A percentile compares a stretch with the other conserved stretches of the same genome.
phyloP scores from a whole-genome alignment of 257 asterid genomes.

The Solanum appendiculatum region DNA sequence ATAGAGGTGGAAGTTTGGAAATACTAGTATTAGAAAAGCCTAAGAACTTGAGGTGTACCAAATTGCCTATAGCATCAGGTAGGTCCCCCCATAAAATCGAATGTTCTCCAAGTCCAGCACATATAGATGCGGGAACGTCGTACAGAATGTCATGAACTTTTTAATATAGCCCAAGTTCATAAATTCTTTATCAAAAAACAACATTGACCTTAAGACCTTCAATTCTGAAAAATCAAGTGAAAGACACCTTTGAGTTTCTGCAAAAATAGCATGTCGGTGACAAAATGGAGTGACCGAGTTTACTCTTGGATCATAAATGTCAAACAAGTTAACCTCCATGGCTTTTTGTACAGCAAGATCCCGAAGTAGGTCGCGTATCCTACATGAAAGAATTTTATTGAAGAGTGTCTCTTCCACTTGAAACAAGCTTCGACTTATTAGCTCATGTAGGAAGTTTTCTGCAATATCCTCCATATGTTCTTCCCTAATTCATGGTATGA shows the following conservation, averaged over 20 bases:
- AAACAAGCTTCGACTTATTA: background rate
- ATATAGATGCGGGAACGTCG: background rate
- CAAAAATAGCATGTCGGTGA: background rate
- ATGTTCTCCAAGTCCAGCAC: background rate
- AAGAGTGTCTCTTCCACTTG: background rate
- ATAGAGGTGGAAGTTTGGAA: background rate
- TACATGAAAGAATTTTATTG: background rate
- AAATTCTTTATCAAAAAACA: background rate
- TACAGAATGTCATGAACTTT: background rate
- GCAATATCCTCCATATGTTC: background rate
- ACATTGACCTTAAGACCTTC: background rate
- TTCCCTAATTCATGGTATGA: background rate
- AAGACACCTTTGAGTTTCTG: too few relatives aligned
- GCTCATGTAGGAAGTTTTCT: background rate
- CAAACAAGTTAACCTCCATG: background rate
- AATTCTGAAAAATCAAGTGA: background rate
- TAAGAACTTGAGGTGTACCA: slow-evolving; percentile 1
- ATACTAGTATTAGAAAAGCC: background rate
- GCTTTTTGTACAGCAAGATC: slow-evolving; percentile 1
- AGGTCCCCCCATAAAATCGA: fast-evolving
- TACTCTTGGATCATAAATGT: slow-evolving; percentile 1
- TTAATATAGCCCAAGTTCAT: background rate
- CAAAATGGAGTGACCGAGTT: background rate
- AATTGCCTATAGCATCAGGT: background rate
- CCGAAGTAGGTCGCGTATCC: slow-evolving; percentile 1